Evolutionary conservation across 140 eudicot genomes (phyloP).

Genomic region (Bidens hawaiensis): DNA sequence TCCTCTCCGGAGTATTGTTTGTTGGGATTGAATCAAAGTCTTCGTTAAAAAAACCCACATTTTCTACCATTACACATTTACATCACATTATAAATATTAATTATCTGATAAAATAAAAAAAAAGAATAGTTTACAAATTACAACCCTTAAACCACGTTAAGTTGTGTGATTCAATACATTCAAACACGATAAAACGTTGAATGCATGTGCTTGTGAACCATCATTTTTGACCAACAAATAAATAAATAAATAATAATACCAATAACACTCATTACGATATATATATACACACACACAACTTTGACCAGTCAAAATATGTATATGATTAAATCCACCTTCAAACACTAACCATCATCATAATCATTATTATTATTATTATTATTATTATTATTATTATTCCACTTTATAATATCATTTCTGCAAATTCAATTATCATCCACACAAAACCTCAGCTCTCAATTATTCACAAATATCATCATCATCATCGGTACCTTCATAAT

Average conservation of each 20-base stretch:
- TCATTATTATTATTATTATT: too few relatives aligned
- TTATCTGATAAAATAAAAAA: neutral
- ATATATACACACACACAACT: neutral
- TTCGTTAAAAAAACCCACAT: too few relatives aligned
- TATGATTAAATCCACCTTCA: neutral
- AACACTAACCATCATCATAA: neutral
- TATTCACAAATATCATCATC: conserved; percentile 4
- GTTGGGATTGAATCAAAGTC: too few relatives aligned
- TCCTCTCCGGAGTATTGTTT: too few relatives aligned
- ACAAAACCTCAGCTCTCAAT: neutral
- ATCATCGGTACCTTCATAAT: conserved; percentile 4
- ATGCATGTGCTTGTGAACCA: conserved; percentile 28
- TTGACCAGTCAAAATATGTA: conserved; percentile 29
- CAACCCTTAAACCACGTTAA: neutral
- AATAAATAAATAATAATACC: too few relatives aligned
- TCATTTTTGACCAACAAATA: conserved; percentile 24
- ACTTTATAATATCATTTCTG: neutral
- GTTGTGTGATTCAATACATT: neutral
- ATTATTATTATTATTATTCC: neutral
- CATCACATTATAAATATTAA: too few relatives aligned
- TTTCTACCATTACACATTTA: too few relatives aligned
- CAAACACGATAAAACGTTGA: conserved; percentile 7
- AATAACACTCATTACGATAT: neutral
- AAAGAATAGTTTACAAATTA: neutral
- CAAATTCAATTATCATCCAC: neutral